These are phyloP conservation scores for Suillus discolor DNA, from an alignment of 768 basidiomycete genomes.

Conservation along the genomic window DNA sequence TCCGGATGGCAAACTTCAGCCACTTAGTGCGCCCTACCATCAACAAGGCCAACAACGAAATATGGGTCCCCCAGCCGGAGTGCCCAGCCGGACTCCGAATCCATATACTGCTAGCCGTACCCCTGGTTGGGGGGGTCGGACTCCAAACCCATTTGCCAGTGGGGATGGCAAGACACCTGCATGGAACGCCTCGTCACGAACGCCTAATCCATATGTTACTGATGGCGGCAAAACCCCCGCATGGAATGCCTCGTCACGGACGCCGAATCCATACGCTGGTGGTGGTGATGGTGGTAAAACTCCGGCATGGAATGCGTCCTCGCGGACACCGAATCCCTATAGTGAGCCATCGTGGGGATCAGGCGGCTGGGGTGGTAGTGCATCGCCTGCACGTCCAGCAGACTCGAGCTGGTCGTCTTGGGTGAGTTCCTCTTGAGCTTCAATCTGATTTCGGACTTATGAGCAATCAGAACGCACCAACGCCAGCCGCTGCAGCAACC, in stretches of 20 bases:
- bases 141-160: slow-evolving; percentile 67
- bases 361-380: slow-evolving; percentile 26
- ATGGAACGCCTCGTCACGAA: slow-evolving; percentile 64
- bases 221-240: slow-evolving; percentile 70
- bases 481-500: slow-evolving; percentile 42
- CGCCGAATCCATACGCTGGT: slow-evolving; percentile 69
- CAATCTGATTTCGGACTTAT: slow-evolving; percentile 21
- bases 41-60: slow-evolving; percentile 26
- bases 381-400: slow-evolving; percentile 36
- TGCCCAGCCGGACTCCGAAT: slow-evolving; percentile 43
- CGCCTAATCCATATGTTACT: slow-evolving; percentile 67
- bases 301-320: slow-evolving; percentile 52
- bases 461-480: slow-evolving; percentile 40
- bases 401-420: slow-evolving; percentile 32
- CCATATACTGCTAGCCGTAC: slow-evolving; percentile 43
- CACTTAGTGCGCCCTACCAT: slow-evolving; percentile 45
- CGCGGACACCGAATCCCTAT: slow-evolving; percentile 62
- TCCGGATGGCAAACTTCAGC: slow-evolving; percentile 56
- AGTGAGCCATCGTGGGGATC: slow-evolving; percentile 36
- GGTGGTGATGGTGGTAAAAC: slow-evolving; percentile 44
- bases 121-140: slow-evolving; percentile 49
- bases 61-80: slow-evolving; percentile 40
- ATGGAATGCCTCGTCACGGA: slow-evolving; percentile 61
- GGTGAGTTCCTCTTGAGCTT: slow-evolving; percentile 39
- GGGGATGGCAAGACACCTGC: slow-evolving; percentile 62